Percentiles rank a stretch among this genome's conserved stretches.
Evolutionary conservation across 805 yeast species (phyloP).

Genomic region (Trichomonascus vanleenenianus): DNA sequence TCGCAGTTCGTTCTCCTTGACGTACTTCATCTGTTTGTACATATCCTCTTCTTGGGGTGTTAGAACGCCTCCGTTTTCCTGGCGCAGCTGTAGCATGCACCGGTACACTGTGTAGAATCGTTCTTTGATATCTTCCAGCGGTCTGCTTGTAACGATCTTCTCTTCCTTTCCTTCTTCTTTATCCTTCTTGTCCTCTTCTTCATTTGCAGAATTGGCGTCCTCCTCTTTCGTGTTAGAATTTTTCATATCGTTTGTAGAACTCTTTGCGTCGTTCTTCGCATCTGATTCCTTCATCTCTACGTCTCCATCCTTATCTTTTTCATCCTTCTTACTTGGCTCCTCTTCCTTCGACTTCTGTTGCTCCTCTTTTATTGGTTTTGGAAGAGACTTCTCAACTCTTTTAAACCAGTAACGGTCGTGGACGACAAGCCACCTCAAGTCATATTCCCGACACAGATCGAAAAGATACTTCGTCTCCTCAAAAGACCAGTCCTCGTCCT

Average conservation of each 20-base stretch:
- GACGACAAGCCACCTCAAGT: slow-evolving; percentile 64
- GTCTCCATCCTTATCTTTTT: not conserved
- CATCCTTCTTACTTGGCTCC: not conserved
- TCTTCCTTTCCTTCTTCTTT: slow-evolving; percentile 3
- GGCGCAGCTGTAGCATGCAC: slow-evolving; percentile 41
- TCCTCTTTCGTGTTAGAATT: no score
- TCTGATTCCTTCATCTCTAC: not conserved
- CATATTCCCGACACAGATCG: slow-evolving; percentile 45
- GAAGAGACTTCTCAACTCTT: no score
- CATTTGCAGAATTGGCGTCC: no score
- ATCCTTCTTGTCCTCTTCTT: not conserved
- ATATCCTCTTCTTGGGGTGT: slow-evolving; percentile 42
- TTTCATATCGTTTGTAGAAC: no score
- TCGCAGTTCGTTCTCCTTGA: slow-evolving; percentile 63
- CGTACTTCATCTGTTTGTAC: slow-evolving; percentile 58
- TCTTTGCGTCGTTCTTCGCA: no score
- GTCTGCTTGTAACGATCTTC: slow-evolving; percentile 26
- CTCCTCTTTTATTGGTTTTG: not conserved
- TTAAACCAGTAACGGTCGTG: slow-evolving; percentile 48
- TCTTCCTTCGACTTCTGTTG: no score
- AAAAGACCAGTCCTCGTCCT: slow-evolving; percentile 54
- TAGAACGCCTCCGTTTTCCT: slow-evolving; percentile 29
- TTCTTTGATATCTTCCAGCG: slow-evolving; percentile 75
- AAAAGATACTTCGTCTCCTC: slow-evolving; percentile 78
- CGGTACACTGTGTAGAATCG: slow-evolving; percentile 68